Evolutionary conservation across 345 rosid genomes (phyloP).

Genomic region (Citrus sp.): DNA sequence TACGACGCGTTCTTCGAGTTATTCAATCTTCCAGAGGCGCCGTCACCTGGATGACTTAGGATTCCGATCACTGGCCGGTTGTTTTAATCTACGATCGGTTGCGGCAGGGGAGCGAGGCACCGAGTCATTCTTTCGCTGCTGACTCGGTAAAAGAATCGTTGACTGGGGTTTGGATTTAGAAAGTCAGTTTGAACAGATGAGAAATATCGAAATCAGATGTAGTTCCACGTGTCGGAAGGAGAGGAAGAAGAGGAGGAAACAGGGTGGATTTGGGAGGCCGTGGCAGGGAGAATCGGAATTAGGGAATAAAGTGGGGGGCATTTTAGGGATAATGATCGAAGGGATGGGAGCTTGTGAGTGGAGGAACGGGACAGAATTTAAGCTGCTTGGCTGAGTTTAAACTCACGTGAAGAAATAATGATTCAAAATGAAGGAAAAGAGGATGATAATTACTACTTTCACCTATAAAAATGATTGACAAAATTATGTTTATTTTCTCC

Average conservation of each 20-base stretch:
- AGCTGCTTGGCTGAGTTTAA: neutral
- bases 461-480: no score
- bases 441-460: no score
- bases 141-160: slow-evolving; percentile 46
- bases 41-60: slow-evolving; percentile 83
- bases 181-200: slow-evolving; percentile 49
- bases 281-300: slow-evolving; percentile 26
- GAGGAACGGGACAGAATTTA: neutral
- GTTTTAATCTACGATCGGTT: slow-evolving; percentile 50
- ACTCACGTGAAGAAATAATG: no score
- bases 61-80: slow-evolving; percentile 84
- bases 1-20: slow-evolving; percentile 51
- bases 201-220: slow-evolving; percentile 43
- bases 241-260: slow-evolving; percentile 16
- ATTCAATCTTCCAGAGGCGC: slow-evolving; percentile 75
- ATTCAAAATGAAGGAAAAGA: no score
- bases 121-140: slow-evolving; percentile 16
- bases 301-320: slow-evolving; percentile 33
- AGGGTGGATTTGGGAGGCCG: slow-evolving; percentile 23
- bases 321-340: slow-evolving; percentile 17
- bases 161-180: slow-evolving; percentile 31
- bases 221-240: slow-evolving; percentile 38
- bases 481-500: no score
- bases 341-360: neutral
- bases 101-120: slow-evolving; percentile 32